These are phyloP conservation scores for Lathyrus sativus DNA, from an alignment of 306 rosid genomes.

Conservation along the genomic window DNA sequence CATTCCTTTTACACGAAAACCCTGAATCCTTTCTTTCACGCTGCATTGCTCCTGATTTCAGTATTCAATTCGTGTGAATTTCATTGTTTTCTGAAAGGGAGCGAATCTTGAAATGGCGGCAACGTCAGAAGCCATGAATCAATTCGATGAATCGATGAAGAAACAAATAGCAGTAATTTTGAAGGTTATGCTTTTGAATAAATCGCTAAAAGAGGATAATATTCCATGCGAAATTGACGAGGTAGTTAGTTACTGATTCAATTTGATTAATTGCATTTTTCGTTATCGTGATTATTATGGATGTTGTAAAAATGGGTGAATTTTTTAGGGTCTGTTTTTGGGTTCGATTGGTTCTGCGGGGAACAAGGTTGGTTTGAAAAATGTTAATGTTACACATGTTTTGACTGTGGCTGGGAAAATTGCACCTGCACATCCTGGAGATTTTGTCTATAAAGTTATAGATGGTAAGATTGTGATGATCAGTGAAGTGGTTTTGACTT, in stretches of 20 bases:
- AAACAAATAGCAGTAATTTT: conserved; percentile 39
- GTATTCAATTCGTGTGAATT: conserved; percentile 6
- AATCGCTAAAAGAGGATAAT: conserved; percentile 46
- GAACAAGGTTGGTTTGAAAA: conserved; percentile 60
- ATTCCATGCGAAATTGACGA: conserved; percentile 69
- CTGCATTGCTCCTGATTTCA: background rate
- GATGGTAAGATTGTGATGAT: conserved; percentile 49
- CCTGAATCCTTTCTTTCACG: background rate
- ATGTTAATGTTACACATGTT: conserved; percentile 65
- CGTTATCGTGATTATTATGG: background rate
- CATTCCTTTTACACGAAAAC: background rate
- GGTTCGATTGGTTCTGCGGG: conserved; percentile 74
- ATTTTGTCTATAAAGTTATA: conserved; percentile 63
- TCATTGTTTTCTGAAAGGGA: conserved; percentile 12
- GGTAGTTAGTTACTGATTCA: conserved; percentile 50
- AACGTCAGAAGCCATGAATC: conserved; percentile 36
- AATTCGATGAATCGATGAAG: conserved; percentile 45
- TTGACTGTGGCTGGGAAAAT: conserved; percentile 65
- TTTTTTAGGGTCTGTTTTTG: conserved; percentile 72
- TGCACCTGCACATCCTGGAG: conserved; percentile 55
- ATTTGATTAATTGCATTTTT: conserved; percentile 19
- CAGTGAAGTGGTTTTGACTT: background rate
- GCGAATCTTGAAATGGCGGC: conserved; percentile 28
- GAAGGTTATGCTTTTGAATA: conserved; percentile 37
- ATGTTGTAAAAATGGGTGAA: background rate